Percentiles rank a stretch among this genome's conserved stretches.
Conservation (phyloP, 805 yeast genomes). For the Zygoascus flipseniorum region DNA sequence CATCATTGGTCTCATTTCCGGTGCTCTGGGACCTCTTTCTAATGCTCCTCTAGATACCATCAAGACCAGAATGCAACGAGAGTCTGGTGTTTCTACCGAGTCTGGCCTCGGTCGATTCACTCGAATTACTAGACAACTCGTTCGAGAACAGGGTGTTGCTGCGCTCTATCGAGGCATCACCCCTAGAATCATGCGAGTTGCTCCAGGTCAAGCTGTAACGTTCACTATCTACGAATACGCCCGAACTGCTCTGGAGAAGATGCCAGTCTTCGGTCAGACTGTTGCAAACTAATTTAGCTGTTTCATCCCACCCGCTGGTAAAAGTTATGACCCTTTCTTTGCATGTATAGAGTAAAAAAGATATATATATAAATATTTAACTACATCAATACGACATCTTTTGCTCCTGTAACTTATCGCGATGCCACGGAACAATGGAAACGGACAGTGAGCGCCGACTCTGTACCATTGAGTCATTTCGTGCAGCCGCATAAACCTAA, state of each 20-base stretch:
- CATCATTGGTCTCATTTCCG: conserved; percentile 79
- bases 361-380: too few relatives aligned
- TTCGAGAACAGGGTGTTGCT: conserved; percentile 80
- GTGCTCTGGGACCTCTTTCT: conserved; percentile 96
- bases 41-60: conserved; percentile 97
- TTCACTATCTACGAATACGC: conserved; percentile 93
- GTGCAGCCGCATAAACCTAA: too few relatives aligned
- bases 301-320: neutral
- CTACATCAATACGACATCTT: too few relatives aligned
- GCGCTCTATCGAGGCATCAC: conserved; percentile 96
- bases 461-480: too few relatives aligned
- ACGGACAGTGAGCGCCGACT: too few relatives aligned
- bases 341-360: neutral
- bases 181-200: conserved; percentile 98
- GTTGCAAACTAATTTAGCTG: neutral
- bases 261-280: conserved; percentile 15
- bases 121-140: conserved; percentile 70
- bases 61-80: conserved; percentile 93
- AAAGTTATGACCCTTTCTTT: neutral
- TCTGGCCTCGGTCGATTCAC: conserved; percentile 70
- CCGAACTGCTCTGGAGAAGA: conserved; percentile 49
- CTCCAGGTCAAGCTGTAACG: conserved; percentile 98
- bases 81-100: conserved; percentile 52
- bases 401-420: too few relatives aligned
- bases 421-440: too few relatives aligned